Base-by-base conservation (phyloP, 352 stramenopile genomes). In the Pythium apleroticum region DNA sequence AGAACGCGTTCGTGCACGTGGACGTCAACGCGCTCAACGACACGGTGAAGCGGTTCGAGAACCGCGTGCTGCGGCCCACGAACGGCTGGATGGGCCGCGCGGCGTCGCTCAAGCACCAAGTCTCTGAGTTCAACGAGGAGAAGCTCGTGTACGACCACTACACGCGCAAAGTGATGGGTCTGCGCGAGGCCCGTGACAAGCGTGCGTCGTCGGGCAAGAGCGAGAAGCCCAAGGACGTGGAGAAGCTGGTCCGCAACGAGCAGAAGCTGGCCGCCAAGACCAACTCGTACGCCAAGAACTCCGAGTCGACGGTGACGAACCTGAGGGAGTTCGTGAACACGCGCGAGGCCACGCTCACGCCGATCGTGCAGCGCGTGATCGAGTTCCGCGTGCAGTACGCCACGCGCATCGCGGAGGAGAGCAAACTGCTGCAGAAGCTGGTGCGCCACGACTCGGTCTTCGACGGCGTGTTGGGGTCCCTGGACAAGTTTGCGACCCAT, bases 81-180 rank as follows among this genome's bases (percentile, higher is more conserved):
- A 65, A 59, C 54, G 82, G 80, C 3, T 95, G 86, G 86, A 56
- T 89, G 22, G 65, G 78, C 25, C 71, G 81, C 25, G 84, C 75
- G 0, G 56, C 56, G 15, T 58, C 52, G 0, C 62, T 95, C 4
- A 75, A 85, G 53, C 68, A 81, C 28, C 73, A 90, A 64, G 69
- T 79, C 7, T 59, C 52, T 12, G 66, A 75, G 9, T 93, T 85
- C 49, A 72, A 85, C 20, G 77, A 89, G 22, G 76, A 89, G 43
- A 91, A 95, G 60, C 59, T 80, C 5, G 54, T 86, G 9, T 95
- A 81, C 27, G 86, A 95, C 60, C 86, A 95, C 72, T 93, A 95
- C 63, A 87, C 80, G 15, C 77, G 85, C 25, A 93, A 95, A 52
- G 81, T 93, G 24, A 71, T 79, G 53, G 60, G 68, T 12, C 63